Conservation (phyloP, 352 stramenopile genomes). For the Phytophthora ramorum region DNA sequence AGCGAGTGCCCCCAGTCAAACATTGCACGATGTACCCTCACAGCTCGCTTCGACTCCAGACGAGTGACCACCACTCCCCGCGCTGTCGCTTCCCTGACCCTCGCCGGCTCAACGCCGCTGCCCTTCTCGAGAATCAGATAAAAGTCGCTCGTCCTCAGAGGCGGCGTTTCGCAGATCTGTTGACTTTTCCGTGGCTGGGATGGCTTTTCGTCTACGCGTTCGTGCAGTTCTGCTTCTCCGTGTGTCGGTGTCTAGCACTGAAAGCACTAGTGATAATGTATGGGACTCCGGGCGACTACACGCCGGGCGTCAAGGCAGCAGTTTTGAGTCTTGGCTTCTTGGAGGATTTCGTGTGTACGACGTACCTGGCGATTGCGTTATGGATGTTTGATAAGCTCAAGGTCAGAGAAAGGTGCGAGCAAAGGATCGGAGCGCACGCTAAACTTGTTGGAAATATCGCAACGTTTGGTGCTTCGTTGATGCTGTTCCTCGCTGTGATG, state of each 20-base stretch:
- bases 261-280: slow-evolving; percentile 11
- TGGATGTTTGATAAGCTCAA: slow-evolving; percentile 5
- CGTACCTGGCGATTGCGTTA: not conserved
- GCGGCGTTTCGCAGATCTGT: no score
- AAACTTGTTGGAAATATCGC: not conserved
- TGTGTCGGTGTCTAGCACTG: slow-evolving; percentile 3
- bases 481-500: slow-evolving; percentile 27
- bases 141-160: not conserved
- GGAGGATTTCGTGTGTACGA: slow-evolving; percentile 14
- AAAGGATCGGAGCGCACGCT: not conserved
- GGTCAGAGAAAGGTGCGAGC: not conserved
- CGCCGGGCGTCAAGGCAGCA: slow-evolving; percentile 1
- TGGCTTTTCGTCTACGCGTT: slow-evolving; percentile 15
- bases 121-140: not conserved
- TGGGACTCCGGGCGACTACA: not conserved
- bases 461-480: slow-evolving; percentile 3
- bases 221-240: slow-evolving; percentile 11
- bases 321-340: slow-evolving; percentile 7
- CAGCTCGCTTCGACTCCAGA: no score
- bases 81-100: slow-evolving; percentile 6
- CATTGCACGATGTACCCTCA: no score
- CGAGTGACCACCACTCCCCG: slow-evolving; percentile 1
- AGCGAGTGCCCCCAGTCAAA: no score
- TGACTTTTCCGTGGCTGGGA: slow-evolving; percentile 3
- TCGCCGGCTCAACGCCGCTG: not conserved